A percentile compares a stretch with the other conserved stretches of the same genome.
These are phyloP conservation scores for Lablab purpureus DNA, from an alignment of 306 rosid genomes.

Conservation along the genomic window DNA sequence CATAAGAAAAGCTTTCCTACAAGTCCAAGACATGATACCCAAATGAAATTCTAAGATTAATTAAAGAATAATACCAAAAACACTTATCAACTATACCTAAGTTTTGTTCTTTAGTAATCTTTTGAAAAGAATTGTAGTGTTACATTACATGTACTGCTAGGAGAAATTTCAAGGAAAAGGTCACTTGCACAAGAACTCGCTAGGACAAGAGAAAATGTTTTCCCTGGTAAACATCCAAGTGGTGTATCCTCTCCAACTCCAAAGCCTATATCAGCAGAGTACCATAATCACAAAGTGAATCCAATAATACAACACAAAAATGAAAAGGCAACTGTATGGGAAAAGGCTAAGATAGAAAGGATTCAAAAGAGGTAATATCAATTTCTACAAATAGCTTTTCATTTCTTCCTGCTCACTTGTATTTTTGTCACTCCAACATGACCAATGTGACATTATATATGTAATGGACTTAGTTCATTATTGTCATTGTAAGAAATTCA, in stretches of 20 bases:
- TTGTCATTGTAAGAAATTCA: conserved; percentile 46
- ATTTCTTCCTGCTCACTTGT: not conserved
- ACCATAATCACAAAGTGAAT: conserved; percentile 44
- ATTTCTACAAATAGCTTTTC: not conserved
- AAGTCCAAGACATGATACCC: no score
- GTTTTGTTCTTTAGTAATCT: not conserved
- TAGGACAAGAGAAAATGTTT: conserved; percentile 42
- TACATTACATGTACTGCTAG: conserved; percentile 21
- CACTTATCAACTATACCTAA: not conserved
- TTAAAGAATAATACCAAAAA: no score
- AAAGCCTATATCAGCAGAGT: conserved; percentile 42
- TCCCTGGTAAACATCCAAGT: conserved; percentile 44
- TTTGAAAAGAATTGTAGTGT: not conserved
- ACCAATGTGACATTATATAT: conserved; percentile 4
- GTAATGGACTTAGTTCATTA: conserved; percentile 14
- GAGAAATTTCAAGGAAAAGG: conserved; percentile 56
- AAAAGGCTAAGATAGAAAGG: conserved; percentile 63
- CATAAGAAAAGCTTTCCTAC: not conserved
- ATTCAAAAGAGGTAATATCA: conserved; percentile 60
- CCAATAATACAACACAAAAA: conserved; percentile 27
- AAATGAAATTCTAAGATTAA: not conserved
- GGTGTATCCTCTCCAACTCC: conserved; percentile 41
- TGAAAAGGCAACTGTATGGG: conserved; percentile 65
- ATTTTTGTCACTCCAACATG: not conserved
- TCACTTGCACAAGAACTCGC: conserved; percentile 44